A percentile compares a stretch with the other conserved stretches of the same genome.
These are phyloP conservation scores for Alternaria novae-zelandiae DNA, from an alignment of 2,329 filamentous ascomycete species.

Conservation along the genomic window DNA sequence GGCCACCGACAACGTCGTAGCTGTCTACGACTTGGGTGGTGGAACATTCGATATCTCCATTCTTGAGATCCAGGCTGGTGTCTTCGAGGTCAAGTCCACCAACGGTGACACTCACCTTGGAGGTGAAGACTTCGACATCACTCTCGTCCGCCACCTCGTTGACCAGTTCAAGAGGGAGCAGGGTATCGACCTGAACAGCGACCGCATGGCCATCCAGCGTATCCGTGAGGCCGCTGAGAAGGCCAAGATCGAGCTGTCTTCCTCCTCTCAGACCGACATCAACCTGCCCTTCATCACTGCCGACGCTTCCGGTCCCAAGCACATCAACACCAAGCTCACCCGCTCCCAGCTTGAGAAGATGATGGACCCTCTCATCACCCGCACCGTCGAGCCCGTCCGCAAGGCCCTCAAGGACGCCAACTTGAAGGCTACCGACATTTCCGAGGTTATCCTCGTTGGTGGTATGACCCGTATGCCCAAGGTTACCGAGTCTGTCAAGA, in stretches of 20 bases:
- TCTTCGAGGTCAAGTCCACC: slow-evolving; percentile 99
- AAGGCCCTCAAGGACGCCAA: slow-evolving; percentile 97
- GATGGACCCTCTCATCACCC: slow-evolving; percentile 85
- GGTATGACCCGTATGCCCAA: slow-evolving; percentile 99
- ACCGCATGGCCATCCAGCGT: slow-evolving; percentile 99
- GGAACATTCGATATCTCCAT: slow-evolving; percentile 99
- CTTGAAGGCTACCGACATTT: slow-evolving; percentile 89
- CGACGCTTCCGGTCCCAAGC: slow-evolving; percentile 92
- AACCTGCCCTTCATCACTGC: slow-evolving; percentile 99
- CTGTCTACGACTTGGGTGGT: slow-evolving; percentile 97
- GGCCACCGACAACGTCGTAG: slow-evolving; percentile 85
- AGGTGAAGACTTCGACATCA: slow-evolving; percentile 98
- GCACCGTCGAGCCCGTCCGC: slow-evolving; percentile 89
- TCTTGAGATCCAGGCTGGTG: slow-evolving; percentile 95
- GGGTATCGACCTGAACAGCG: slow-evolving; percentile 83
- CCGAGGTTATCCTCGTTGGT: slow-evolving; percentile 97
- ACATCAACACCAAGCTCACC: slow-evolving; percentile 96
- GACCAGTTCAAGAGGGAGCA: slow-evolving; percentile 97
- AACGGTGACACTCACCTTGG: slow-evolving; percentile 98
- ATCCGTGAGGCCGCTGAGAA: slow-evolving; percentile 99
- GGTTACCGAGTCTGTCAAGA: slow-evolving; percentile 94
- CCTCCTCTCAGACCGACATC: slow-evolving; percentile 93
- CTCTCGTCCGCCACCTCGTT: slow-evolving; percentile 90
- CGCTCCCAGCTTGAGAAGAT: slow-evolving; percentile 92
- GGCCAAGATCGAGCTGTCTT: slow-evolving; percentile 98